Evolutionary conservation across 163 green algal genomes (phyloP).

Genomic region (Scenedesmus sp.): DNA sequence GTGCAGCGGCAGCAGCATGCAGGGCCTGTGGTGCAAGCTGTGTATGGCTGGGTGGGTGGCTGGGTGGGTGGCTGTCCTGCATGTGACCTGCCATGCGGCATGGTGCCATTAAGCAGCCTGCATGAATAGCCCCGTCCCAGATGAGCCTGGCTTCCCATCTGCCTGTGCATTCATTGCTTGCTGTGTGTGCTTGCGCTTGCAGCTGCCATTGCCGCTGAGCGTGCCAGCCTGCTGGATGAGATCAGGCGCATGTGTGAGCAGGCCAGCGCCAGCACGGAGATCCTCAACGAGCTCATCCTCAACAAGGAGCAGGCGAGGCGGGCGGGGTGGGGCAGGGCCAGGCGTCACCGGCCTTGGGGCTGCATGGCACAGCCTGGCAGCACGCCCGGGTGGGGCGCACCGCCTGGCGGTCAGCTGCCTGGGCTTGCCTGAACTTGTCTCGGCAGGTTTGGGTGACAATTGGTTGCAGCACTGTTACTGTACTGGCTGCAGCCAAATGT

Average conservation of each 20-base stretch:
- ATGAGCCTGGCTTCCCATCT: no score
- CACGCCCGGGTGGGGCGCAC: no score
- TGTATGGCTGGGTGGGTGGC: background rate
- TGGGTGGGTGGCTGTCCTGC: no score
- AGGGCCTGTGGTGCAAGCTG: background rate
- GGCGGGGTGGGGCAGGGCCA: background rate
- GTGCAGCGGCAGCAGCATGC: background rate
- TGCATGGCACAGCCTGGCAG: background rate
- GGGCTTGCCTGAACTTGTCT: no score
- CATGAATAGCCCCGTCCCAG: no score
- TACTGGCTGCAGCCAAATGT: no score
- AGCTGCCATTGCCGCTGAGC: constrained; percentile 57
- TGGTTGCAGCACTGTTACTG: no score
- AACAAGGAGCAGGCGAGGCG: constrained; percentile 34
- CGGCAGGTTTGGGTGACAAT: no score
- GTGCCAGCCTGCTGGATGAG: constrained; percentile 59
- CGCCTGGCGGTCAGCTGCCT: no score
- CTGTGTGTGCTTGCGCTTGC: background rate
- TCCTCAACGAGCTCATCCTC: constrained; percentile 71
- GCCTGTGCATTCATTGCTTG: background rate
- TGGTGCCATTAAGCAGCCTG: background rate
- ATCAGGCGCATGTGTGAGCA: constrained; percentile 69
- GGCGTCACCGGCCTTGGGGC: background rate
- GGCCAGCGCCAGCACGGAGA: constrained; percentile 65
- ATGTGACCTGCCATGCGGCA: background rate